These are phyloP conservation scores for Neurospora tetraspora DNA, from an alignment of 495 filamentous ascomycete genomes.

Conservation along the genomic window DNA sequence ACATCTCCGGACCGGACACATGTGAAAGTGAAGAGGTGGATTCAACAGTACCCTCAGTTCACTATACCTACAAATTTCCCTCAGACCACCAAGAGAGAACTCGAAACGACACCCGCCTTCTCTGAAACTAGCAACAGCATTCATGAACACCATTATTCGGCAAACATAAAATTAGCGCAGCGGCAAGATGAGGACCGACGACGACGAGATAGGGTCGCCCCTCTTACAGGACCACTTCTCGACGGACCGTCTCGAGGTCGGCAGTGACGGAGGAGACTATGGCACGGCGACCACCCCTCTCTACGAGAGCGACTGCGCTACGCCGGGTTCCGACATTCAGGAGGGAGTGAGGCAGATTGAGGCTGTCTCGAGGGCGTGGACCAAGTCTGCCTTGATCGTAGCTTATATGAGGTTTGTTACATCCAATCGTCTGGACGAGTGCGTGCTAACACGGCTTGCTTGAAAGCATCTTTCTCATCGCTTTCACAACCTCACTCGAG, in stretches of 20 bases:
- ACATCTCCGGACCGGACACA: neutral
- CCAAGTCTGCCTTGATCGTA: constrained; percentile 31
- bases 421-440: neutral
- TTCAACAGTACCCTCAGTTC: neutral
- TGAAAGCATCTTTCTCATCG: constrained; percentile 30
- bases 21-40: neutral
- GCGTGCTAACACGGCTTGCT: neutral
- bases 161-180: neutral
- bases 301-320: neutral
- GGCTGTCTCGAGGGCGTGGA: constrained; percentile 38
- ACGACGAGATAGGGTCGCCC: neutral
- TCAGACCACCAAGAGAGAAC: neutral
- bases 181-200: constrained; percentile 4
- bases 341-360: constrained; percentile 38
- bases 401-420: constrained; percentile 32
- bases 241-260: neutral
- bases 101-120: neutral
- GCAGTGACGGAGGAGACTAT: neutral
- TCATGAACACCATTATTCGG: neutral
- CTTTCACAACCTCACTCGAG: constrained; percentile 37
- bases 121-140: neutral
- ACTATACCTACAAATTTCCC: neutral
- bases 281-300: neutral
- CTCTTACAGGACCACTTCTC: constrained; percentile 2
- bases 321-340: constrained; percentile 11